These are phyloP conservation scores for Tylopilus vinaceipallidus DNA, from an alignment of 768 basidiomycete genomes.

Conservation along the genomic window DNA sequence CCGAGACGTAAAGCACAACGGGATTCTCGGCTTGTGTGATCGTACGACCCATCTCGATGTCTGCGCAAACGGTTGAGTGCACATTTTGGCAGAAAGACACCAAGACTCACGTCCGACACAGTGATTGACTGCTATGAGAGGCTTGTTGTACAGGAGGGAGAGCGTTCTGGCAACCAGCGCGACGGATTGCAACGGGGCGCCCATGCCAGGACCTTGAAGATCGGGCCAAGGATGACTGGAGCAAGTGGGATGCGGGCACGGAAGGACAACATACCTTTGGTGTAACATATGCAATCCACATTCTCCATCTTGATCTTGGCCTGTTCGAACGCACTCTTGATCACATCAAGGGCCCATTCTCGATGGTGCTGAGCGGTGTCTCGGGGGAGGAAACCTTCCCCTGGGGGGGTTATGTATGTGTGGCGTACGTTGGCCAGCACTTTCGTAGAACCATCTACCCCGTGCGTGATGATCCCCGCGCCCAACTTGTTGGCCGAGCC, in stretches of 20 bases:
- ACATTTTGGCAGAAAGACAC: not conserved
- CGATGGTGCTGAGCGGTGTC: conserved; percentile 97
- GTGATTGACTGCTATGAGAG: conserved; percentile 97
- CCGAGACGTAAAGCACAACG: conserved; percentile 96
- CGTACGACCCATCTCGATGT: conserved; percentile 97
- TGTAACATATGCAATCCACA: conserved; percentile 94
- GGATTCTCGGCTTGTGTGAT: conserved; percentile 95
- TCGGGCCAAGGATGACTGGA: not conserved
- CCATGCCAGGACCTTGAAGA: conserved; percentile 95
- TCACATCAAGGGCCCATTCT: conserved; percentile 83
- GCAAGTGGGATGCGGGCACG: not conserved
- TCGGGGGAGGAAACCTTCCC: conserved; percentile 94
- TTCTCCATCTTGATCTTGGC: conserved; percentile 72
- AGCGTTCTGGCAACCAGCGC: conserved; percentile 91
- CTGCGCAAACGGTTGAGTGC: conserved; percentile 39
- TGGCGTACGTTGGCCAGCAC: conserved; percentile 94
- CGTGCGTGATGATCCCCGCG: conserved; percentile 87
- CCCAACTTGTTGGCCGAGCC: conserved; percentile 98
- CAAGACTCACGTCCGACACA: conserved; percentile 86
- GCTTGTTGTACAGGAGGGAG: conserved; percentile 83
- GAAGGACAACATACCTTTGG: conserved; percentile 69
- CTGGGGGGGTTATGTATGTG: conserved; percentile 98
- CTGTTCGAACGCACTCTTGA: conserved; percentile 69
- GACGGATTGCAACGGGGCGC: conserved; percentile 92
- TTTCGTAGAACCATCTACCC: conserved; percentile 62